These are phyloP conservation scores for Linanthus parryae DNA, from an alignment of 148 eudicot species.

Conservation along the genomic window DNA sequence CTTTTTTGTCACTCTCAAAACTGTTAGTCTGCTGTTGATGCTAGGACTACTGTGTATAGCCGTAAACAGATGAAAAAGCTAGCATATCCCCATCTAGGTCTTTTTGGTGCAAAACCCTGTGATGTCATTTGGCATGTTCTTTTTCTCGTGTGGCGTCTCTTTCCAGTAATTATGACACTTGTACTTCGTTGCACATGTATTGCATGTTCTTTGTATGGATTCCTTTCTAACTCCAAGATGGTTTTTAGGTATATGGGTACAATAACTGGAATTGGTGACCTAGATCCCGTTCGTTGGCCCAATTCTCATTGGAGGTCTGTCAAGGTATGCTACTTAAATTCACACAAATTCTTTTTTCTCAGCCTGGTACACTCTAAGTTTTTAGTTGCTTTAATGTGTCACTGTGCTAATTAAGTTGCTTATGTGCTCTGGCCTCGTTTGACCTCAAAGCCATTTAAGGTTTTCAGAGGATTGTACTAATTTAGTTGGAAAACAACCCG, in stretches of 20 bases:
- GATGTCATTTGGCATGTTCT: background rate
- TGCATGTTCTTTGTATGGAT: constrained; percentile 2
- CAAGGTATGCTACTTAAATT: constrained; percentile 43
- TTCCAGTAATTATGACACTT: background rate
- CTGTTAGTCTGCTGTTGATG: too few species aligned
- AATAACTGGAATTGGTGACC: constrained; percentile 85
- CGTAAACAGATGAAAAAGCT: background rate
- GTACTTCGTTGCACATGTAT: background rate
- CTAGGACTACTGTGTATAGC: too few species aligned
- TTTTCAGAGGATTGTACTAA: background rate
- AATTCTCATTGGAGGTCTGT: constrained; percentile 99
- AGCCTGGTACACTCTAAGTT: background rate
- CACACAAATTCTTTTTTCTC: background rate
- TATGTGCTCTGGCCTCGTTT: background rate
- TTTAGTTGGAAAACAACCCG: too few species aligned
- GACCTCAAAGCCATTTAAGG: background rate
- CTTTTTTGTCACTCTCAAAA: too few species aligned
- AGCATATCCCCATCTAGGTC: background rate
- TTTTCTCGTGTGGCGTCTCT: background rate
- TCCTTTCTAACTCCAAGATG: constrained; percentile 15
- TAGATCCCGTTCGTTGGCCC: constrained; percentile 96
- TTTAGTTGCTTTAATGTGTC: background rate
- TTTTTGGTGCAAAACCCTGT: too few species aligned
- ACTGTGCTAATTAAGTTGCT: background rate
- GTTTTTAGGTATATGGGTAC: constrained; percentile 90